These are phyloP conservation scores for Lactarius trivialis DNA, from an alignment of 768 basidiomycete species.

Conservation along the genomic window DNA sequence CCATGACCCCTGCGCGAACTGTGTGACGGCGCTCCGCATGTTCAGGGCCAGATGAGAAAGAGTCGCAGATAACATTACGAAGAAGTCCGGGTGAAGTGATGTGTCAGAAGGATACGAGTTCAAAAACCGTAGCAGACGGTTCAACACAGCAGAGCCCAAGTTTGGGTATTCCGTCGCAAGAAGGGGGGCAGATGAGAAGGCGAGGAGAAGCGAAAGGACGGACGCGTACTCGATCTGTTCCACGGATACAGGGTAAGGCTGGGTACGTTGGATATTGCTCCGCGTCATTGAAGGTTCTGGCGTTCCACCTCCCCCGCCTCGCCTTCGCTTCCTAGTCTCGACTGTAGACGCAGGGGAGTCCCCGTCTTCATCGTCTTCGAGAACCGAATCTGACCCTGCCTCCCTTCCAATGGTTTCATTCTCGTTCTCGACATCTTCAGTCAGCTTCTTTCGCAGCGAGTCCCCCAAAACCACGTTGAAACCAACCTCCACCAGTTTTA, in stretches of 20 bases:
- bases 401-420: conserved; percentile 23
- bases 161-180: conserved; percentile 37
- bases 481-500: conserved; percentile 55
- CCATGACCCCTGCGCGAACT: conserved; percentile 61
- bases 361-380: conserved; percentile 31
- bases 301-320: conserved; percentile 10
- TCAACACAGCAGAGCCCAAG: conserved; percentile 49
- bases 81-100: conserved; percentile 69
- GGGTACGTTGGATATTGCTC: conserved; percentile 17
- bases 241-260: conserved; percentile 32
- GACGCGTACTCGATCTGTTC: conserved; percentile 71
- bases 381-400: conserved; percentile 29
- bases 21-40: conserved; percentile 46
- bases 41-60: conserved; percentile 80
- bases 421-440: conserved; percentile 31
- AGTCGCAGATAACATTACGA: conserved; percentile 59
- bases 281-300: conserved; percentile 11
- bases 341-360: conserved; percentile 23
- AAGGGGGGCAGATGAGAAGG: conserved; percentile 53
- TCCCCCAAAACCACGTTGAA: conserved; percentile 78
- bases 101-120: conserved; percentile 62
- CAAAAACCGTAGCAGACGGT: conserved; percentile 57
- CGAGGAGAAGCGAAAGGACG: conserved; percentile 53
- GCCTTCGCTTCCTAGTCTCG: conserved; percentile 35
- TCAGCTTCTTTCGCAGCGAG: conserved; percentile 33